These are phyloP conservation scores for Castanospermum australe DNA, from an alignment of 306 rosid species.

Conservation along the genomic window DNA sequence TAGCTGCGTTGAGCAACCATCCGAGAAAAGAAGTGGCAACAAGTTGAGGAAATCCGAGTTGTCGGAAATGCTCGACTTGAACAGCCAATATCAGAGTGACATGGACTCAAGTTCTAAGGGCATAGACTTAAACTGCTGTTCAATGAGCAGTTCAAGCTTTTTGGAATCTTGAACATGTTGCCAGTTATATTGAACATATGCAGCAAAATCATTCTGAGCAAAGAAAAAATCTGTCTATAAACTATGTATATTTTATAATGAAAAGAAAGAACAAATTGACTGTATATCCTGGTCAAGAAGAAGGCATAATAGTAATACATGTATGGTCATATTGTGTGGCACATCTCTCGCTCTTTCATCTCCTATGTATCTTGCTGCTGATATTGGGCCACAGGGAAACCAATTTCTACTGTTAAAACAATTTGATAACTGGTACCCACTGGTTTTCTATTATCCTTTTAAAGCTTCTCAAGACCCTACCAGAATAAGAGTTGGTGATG, in stretches of 20 bases:
- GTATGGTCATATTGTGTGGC: conserved; percentile 29
- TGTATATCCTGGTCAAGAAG: conserved; percentile 46
- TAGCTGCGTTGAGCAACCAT: conserved; percentile 47
- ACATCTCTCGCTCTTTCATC: neutral
- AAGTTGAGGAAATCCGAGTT: conserved; percentile 40
- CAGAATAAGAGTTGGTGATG: neutral
- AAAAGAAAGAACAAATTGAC: conserved; percentile 32
- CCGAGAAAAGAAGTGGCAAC: conserved; percentile 45
- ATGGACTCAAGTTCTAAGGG: conserved; percentile 48
- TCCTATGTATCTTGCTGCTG: neutral
- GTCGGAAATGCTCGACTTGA: conserved; percentile 60
- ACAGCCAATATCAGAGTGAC: conserved; percentile 60
- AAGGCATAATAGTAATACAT: conserved; percentile 33
- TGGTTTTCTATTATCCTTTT: neutral
- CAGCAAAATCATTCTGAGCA: conserved; percentile 31
- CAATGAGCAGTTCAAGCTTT: conserved; percentile 26
- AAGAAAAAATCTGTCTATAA: conserved; percentile 34
- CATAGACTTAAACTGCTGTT: conserved; percentile 62
- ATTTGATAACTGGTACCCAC: conserved; percentile 10
- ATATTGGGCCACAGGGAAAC: conserved; percentile 1
- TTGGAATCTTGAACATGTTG: conserved; percentile 39
- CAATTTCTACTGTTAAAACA: conserved; percentile 4
- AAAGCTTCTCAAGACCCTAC: neutral
- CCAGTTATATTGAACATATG: conserved; percentile 30
- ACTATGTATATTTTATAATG: conserved; percentile 50